phyloP scores from a whole-genome alignment of 2,329 filamentous ascomycete species.

The Pseudogymnoascus sp. region DNA sequence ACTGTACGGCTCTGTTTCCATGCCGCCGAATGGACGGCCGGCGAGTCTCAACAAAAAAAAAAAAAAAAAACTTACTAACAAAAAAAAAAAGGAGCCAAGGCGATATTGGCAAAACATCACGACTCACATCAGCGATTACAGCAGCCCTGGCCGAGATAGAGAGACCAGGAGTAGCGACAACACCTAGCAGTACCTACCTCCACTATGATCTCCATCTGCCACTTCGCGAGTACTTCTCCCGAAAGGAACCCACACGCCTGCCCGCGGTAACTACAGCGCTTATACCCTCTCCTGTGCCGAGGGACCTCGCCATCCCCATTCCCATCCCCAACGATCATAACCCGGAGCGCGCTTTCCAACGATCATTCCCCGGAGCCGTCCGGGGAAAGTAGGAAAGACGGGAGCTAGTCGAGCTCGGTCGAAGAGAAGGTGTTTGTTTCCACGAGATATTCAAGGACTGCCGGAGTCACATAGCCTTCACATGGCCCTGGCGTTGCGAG shows the following conservation, averaged over 20 bases:
- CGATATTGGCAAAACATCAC: neutral
- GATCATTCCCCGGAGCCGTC: neutral
- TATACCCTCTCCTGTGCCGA: neutral
- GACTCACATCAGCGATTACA: neutral
- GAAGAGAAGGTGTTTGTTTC: neutral
- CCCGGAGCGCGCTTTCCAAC: neutral
- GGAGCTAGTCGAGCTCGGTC: neutral
- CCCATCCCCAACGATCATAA: neutral
- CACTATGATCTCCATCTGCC: neutral
- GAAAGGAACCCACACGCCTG: neutral
- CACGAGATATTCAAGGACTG: neutral
- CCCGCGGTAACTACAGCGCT: neutral
- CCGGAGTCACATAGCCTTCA: neutral
- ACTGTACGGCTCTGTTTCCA: neutral
- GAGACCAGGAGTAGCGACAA: neutral
- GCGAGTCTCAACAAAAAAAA: neutral
- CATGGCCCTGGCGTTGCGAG: neutral
- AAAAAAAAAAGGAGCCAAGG: neutral
- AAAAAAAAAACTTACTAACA: neutral
- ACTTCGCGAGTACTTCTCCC: slow-evolving; percentile 3
- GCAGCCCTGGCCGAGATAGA: neutral
- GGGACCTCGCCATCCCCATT: neutral
- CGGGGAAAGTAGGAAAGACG: neutral
- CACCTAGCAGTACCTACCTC: neutral
- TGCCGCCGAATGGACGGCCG: neutral